A percentile compares a stretch with the other conserved stretches of the same genome.
Conservation (phyloP, 495 filamentous ascomycete genomes). For the Talaromyces stipitatus region DNA sequence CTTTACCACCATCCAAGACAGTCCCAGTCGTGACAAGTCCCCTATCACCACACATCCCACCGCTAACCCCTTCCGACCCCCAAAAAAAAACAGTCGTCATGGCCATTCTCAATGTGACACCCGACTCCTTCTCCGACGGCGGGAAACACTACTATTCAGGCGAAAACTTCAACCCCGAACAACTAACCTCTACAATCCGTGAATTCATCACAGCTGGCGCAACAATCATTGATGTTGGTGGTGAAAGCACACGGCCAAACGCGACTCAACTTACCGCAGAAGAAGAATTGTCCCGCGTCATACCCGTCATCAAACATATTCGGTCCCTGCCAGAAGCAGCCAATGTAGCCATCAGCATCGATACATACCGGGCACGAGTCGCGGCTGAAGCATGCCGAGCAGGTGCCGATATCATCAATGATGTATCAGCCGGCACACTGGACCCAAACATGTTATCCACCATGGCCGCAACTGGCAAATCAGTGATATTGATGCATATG, state of each 20-base stretch:
- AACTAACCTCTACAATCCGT: conserved; percentile 43
- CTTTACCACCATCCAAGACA: conserved; percentile 46
- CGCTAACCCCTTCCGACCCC: conserved; percentile 56
- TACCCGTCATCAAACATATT: conserved; percentile 70
- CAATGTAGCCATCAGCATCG: conserved; percentile 68
- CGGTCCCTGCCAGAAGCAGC: conserved; percentile 52
- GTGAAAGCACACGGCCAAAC: conserved; percentile 80
- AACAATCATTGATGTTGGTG: conserved; percentile 85
- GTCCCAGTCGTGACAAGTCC: conserved; percentile 62
- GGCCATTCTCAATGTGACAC: conserved; percentile 92
- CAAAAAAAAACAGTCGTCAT: conserved; percentile 71
- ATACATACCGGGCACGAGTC: conserved; percentile 85
- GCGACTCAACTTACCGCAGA: conserved; percentile 54
- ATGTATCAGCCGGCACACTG: conserved; percentile 75
- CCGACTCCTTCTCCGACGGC: conserved; percentile 96
- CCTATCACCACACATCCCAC: conserved; percentile 48
- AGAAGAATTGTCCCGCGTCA: conserved; percentile 71
- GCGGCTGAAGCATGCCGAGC: conserved; percentile 72
- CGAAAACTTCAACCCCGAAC: conserved; percentile 8
- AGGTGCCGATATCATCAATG: conserved; percentile 92
- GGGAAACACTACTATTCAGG: conserved; percentile 48
- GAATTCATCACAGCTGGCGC: conserved; percentile 58
- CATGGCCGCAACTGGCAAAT: conserved; percentile 69
- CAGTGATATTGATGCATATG: conserved; percentile 92
- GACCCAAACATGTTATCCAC: conserved; percentile 79